A percentile compares a stretch with the other conserved stretches of the same genome.
These are phyloP conservation scores for Colletotrichum sp. DNA, from an alignment of 2,329 filamentous ascomycete genomes.

Conservation along the genomic window DNA sequence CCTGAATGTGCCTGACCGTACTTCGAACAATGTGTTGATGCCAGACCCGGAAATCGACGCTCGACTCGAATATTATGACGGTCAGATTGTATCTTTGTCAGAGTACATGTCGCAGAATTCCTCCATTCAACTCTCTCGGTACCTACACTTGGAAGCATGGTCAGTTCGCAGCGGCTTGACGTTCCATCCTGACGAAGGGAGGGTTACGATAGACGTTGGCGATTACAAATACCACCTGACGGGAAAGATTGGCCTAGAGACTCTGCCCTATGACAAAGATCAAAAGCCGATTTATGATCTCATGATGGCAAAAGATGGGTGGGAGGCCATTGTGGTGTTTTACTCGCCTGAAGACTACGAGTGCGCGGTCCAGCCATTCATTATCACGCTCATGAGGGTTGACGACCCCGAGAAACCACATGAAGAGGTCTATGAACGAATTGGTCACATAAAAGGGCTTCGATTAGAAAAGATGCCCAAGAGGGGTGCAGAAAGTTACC, in stretches of 20 bases:
- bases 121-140: not conserved
- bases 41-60: not conserved
- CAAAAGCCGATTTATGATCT: not conserved
- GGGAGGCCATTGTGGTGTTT: not conserved
- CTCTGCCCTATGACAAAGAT: not conserved
- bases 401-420: not conserved
- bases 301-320: not conserved
- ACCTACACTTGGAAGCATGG: not conserved
- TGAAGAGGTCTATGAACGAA: not conserved
- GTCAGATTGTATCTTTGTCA: not conserved
- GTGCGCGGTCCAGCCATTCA: not conserved
- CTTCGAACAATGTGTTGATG: not conserved
- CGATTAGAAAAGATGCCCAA: not conserved
- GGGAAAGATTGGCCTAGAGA: not conserved
- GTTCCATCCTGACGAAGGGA: not conserved
- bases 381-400: not conserved
- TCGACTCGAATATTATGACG: not conserved
- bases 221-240: not conserved
- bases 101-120: not conserved
- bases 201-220: not conserved
- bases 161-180: not conserved
- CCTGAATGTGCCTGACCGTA: not conserved
- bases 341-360: not conserved
- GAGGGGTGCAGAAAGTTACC: rapidly evolving
- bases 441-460: not conserved